phyloP scores from a whole-genome alignment of 2,329 filamentous ascomycete genomes.

The Colletotrichum salicis region DNA sequence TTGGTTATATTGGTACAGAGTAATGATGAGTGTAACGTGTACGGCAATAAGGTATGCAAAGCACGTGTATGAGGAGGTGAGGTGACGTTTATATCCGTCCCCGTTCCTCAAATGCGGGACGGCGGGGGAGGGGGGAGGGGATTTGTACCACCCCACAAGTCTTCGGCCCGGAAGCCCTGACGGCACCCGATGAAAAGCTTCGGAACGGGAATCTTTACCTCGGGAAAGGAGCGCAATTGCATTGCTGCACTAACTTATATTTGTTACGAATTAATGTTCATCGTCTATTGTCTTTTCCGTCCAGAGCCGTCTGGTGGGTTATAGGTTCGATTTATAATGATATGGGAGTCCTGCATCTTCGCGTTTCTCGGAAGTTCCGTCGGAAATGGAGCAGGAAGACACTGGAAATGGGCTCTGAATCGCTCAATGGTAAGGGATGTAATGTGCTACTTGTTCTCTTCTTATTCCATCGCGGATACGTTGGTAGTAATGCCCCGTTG shows the following conservation, averaged over 20 bases:
- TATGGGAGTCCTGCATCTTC: background rate
- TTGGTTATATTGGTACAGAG: background rate
- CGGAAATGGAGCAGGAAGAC: background rate
- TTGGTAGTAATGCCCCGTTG: no score
- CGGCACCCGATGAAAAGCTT: conserved; percentile 9
- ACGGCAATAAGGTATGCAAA: background rate
- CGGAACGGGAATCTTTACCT: conserved; percentile 1
- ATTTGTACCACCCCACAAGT: background rate
- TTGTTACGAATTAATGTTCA: background rate
- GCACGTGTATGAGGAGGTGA: background rate
- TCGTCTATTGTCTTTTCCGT: background rate
- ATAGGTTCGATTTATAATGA: background rate
- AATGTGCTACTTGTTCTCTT: no score
- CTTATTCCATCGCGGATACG: no score
- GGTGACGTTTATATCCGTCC: conserved; percentile 19
- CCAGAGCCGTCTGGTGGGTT: background rate
- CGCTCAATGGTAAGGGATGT: no score
- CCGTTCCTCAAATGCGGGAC: background rate
- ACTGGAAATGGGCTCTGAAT: no score
- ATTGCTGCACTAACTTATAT: background rate
- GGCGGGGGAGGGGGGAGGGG: background rate
- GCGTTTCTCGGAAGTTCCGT: background rate
- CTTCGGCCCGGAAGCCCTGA: conserved; percentile 26
- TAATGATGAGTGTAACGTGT: background rate
- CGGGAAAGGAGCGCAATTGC: background rate